Evolutionary conservation across 192 early-diverging fungal species (phyloP).

Genomic region (Coemansia sp.): DNA sequence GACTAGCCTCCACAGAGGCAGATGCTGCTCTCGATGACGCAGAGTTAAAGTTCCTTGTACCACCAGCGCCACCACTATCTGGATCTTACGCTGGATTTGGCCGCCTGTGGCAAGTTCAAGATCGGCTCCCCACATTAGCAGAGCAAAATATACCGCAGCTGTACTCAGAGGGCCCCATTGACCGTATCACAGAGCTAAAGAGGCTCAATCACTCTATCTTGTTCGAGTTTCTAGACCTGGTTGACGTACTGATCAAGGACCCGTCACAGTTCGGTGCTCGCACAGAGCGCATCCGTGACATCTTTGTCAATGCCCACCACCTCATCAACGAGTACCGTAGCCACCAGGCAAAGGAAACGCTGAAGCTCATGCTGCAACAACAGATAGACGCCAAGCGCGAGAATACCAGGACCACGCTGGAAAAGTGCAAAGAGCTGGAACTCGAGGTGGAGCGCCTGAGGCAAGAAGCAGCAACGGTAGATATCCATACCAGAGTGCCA

Average conservation of each 20-base stretch:
- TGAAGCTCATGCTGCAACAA: constrained; percentile 66
- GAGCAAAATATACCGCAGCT: constrained; percentile 69
- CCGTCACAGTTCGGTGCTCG: constrained; percentile 58
- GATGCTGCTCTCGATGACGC: constrained; percentile 28
- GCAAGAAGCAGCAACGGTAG: constrained; percentile 20
- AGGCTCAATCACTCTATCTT: constrained; percentile 63
- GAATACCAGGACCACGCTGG: constrained; percentile 20
- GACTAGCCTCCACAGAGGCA: constrained; percentile 12
- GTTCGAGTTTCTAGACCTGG: constrained; percentile 70
- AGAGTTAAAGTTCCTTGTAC: constrained; percentile 60
- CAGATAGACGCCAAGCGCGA: constrained; percentile 59
- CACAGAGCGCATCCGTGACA: constrained; percentile 67
- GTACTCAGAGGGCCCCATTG: constrained; percentile 64
- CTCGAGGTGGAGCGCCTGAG: constrained; percentile 23
- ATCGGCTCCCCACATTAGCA: constrained; percentile 59
- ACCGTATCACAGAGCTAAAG: constrained; percentile 68
- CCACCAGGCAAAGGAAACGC: constrained; percentile 75
- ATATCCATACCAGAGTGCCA: constrained; percentile 9
- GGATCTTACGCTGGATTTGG: constrained; percentile 67
- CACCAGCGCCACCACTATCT: constrained; percentile 57
- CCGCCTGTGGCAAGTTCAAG: constrained; percentile 67
- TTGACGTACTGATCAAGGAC: constrained; percentile 65
- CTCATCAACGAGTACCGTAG: constrained; percentile 81
- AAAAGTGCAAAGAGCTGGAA: constrained; percentile 33
- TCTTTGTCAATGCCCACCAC: constrained; percentile 81